Base-by-base conservation (phyloP, 2,329 filamentous ascomycete genomes). In the Endocalyx cinctus region DNA sequence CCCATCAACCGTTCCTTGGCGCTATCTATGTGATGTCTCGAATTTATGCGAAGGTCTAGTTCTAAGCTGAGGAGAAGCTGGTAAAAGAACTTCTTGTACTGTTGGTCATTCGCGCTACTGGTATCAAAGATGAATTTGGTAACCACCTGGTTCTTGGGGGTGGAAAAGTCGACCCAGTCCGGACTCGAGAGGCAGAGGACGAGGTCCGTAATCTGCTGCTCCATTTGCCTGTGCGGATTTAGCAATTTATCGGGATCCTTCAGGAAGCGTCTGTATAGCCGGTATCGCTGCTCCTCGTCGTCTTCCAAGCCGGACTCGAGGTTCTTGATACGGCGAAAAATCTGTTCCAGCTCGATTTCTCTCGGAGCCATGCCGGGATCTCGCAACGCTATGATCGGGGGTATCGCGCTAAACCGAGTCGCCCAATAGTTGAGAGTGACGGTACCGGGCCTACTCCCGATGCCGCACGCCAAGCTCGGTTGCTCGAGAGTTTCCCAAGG, bases 401-500 rank as follows among this genome's bases (percentile, higher is more conserved):
- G 73, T 5, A 72, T 54, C 19, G 60, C 67, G 36, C 79, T 80
- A 13, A 71, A 74, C 42, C 74, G 66, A 35, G 72, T 69, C 10
- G 75, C 73, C 74, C 81, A 87, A 42, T 79, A 74, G 46, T 84
- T 86, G 31, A 88, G 62, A 0, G 82, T 86, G 32, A 84, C 74
- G 1, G 83, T 87, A 5, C 84, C 84, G 0, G 82, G 77, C 15
- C 74, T 67, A 31, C 66, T 64, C 10, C 84, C 84, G 55, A 77
- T 82, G 43, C 71, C 74, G 52, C 83, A 84, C 1, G 77, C 70
- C 57, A 79, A 78, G 52, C 80, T 85, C 5, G 84, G 84, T 49
- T 87, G 82, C 51, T 88, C 84, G 17, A 87, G 64, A 2, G 82
- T 81, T 41, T 82, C 74, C 83, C 79, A 87, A 3, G 79, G 81